Percentiles rank a stretch among this genome's conserved stretches.
Conservation (phyloP, 192 early-diverging fungal genomes). For the Mortierella claussenii region DNA sequence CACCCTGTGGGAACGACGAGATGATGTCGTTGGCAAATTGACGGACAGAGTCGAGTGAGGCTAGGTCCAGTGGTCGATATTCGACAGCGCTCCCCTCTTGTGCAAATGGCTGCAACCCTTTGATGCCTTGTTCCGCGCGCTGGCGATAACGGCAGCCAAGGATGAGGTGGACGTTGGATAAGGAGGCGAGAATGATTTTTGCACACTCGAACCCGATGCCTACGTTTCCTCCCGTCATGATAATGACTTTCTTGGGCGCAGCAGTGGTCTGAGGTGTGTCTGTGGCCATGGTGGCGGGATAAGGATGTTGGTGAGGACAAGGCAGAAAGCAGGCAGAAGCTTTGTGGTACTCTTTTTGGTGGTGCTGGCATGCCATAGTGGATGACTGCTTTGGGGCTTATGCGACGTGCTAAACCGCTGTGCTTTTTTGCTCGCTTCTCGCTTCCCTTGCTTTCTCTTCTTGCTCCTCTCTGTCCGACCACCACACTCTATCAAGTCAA, state of each 20-base stretch:
- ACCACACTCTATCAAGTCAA: no score
- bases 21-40: conserved; percentile 37
- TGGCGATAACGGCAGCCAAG: conserved; percentile 25
- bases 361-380: no score
- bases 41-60: conserved; percentile 43
- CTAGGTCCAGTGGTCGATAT: conserved; percentile 40
- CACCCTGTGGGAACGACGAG: conserved; percentile 27
- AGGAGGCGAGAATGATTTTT: conserved; percentile 11
- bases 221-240: conserved; percentile 53
- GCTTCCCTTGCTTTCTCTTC: neutral
- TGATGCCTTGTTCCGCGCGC: conserved; percentile 21
- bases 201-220: conserved; percentile 52
- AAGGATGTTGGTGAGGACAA: no score
- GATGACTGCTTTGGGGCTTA: conserved; percentile 1
- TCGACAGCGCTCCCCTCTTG: conserved; percentile 15
- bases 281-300: neutral
- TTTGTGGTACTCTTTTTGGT: no score
- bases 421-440: neutral
- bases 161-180: conserved; percentile 21
- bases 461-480: neutral
- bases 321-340: no score
- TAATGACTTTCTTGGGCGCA: conserved; percentile 17
- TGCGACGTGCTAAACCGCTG: neutral
- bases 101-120: conserved; percentile 13
- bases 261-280: neutral